Base-by-base conservation (phyloP, 441 rosid genomes). In the Brassica hybrid region DNA sequence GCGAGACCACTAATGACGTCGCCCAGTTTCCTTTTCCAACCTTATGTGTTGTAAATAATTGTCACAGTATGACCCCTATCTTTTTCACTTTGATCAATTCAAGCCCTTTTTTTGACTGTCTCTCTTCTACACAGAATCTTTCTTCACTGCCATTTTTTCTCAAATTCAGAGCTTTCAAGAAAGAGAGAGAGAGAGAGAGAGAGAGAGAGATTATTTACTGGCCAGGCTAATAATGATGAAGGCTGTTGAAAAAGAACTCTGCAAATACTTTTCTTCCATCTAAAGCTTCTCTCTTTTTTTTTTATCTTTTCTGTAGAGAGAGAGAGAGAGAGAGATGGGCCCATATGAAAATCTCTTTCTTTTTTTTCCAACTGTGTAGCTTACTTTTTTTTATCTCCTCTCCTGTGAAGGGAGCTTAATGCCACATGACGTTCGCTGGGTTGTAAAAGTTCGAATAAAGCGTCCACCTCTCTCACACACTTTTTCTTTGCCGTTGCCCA, bases 401-500 rank as follows among this genome's bases (percentile, higher is more conserved):
- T 8, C 16, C 67, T 54, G 67, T 77, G 59, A 10, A 21, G 11
- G 59, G 58, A 21, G 18, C 43, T 48, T 4, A 72, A 59, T 41
- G 73, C 65, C 78, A 17, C 58, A 74, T 61, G 65, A 62, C 76
- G 63, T 65, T 71, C 23, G 79, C 61, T 25, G 65, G 73, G 79
- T 64, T 80, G 76, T 75, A 67, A 80, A 57, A 66, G 23, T 72
- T 71, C 19, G 62, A 72, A 75, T 71, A 80, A 80, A 76, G 77
- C 34, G 63, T 80, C 63, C 57, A 66, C 77, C 7, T 19, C 36
- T 56, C 57, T 67, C 30, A 1, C 48, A 1, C 34, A 57, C 69
- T 17, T 74, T 72, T 48, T 14, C 21, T 61, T 70, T 52, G 78
- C 71, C 71, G 62, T 79, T 75, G 65, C 65, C 32, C 80, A 80